A percentile compares a stretch with the other conserved stretches of the same genome.
These are phyloP conservation scores for Aspergillus phoenicis DNA, from an alignment of 2,329 filamentous ascomycete species.

Conservation along the genomic window DNA sequence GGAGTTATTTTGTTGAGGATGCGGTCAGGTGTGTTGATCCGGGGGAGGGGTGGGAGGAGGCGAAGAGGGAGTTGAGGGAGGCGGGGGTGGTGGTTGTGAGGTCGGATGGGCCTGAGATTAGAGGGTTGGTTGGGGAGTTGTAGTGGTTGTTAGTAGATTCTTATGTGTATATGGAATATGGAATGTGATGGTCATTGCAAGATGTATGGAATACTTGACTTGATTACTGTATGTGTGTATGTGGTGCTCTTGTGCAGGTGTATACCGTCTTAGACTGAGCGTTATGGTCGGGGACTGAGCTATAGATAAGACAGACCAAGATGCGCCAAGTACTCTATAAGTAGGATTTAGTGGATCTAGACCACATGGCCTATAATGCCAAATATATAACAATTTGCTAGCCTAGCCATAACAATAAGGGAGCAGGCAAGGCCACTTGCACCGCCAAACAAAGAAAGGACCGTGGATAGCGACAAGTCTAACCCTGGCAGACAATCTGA, in stretches of 20 bases:
- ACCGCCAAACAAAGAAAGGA: background rate
- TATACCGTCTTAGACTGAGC: background rate
- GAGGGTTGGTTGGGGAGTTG: slow-evolving; percentile 42
- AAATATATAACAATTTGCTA: too few relatives aligned
- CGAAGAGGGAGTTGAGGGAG: slow-evolving; percentile 56
- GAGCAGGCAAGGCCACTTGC: too few relatives aligned
- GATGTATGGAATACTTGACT: background rate
- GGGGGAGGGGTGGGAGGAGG: slow-evolving; percentile 57
- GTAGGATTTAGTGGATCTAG: background rate
- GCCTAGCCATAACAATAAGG: too few relatives aligned
- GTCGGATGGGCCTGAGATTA: slow-evolving; percentile 59
- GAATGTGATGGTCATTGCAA: too few relatives aligned
- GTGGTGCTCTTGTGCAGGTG: background rate
- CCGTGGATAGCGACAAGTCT: background rate
- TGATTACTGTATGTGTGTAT: background rate
- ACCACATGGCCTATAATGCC: background rate
- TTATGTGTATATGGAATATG: background rate
- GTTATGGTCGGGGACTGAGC: background rate
- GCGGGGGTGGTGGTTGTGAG: slow-evolving; percentile 66
- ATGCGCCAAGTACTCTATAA: background rate
- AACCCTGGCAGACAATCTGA: background rate
- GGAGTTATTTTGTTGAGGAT: slow-evolving; percentile 75
- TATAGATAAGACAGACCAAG: background rate
- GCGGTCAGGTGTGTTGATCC: slow-evolving; percentile 73
- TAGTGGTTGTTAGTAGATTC: background rate